These are phyloP conservation scores for Gentiana straminea DNA, from an alignment of 257 asterid genomes.

Conservation along the genomic window DNA sequence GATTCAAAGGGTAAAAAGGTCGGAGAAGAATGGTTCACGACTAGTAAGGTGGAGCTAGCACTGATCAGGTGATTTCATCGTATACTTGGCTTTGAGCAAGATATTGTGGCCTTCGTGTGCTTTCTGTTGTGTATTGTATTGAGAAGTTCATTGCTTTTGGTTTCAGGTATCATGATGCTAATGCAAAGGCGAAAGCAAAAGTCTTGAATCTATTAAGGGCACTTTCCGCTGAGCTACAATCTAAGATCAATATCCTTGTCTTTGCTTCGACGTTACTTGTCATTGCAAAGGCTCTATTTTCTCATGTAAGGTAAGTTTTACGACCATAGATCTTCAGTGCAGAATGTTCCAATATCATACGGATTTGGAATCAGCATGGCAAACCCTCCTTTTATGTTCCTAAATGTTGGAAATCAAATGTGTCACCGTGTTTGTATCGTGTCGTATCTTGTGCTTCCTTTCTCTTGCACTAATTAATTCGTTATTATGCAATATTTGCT, in stretches of 20 bases:
- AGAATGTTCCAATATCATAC: not conserved
- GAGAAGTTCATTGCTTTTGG: conserved; percentile 7
- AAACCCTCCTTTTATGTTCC: not conserved
- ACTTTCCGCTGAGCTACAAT: conserved; percentile 74
- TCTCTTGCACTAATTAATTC: not conserved
- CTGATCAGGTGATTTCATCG: conserved; percentile 42
- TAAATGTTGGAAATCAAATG: too few relatives aligned
- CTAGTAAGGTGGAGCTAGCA: conserved; percentile 72
- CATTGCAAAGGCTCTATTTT: conserved; percentile 79
- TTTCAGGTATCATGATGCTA: conserved; percentile 77
- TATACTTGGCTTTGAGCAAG: not conserved
- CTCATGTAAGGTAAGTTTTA: conserved; percentile 74
- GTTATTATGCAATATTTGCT: too few relatives aligned
- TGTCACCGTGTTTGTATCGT: too few relatives aligned
- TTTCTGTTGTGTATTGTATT: conserved; percentile 2
- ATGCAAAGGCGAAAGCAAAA: conserved; percentile 57
- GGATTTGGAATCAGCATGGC: too few relatives aligned
- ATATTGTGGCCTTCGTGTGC: not conserved
- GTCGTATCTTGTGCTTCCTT: too few relatives aligned
- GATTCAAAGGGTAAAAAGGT: conserved; percentile 94
- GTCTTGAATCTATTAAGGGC: conserved; percentile 70
- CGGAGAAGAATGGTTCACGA: conserved; percentile 97
- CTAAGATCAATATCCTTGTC: conserved; percentile 71
- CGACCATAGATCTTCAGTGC: conserved; percentile 2
- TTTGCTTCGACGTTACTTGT: conserved; percentile 88